These are phyloP conservation scores for Ceratobasidium sp. DNA, from an alignment of 1,284 basidiomycete genomes.

Conservation along the genomic window DNA sequence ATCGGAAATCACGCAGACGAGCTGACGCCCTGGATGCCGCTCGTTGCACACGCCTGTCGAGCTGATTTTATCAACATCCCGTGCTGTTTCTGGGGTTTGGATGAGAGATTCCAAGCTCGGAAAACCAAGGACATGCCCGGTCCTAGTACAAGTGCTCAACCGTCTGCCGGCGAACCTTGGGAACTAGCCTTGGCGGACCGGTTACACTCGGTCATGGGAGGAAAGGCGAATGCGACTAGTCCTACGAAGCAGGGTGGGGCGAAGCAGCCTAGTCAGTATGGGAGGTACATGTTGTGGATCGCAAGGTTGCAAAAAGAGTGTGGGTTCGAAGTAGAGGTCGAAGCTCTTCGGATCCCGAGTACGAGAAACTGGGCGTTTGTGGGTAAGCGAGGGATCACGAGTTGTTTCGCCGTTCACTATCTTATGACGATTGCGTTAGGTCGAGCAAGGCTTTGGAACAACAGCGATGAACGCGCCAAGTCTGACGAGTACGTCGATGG, in stretches of 20 bases:
- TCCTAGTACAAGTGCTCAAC: conserved; percentile 52
- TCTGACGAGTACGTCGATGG: conserved; percentile 45
- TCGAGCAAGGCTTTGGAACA: conserved; percentile 38
- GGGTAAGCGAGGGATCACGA: no score
- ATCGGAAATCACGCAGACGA: conserved; percentile 98
- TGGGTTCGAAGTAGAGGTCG: conserved; percentile 89
- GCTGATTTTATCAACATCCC: conserved; percentile 89
- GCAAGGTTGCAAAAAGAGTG: conserved; percentile 70
- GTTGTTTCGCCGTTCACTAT: neutral
- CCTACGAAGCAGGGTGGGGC: conserved; percentile 43
- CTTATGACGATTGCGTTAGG: conserved; percentile 40
- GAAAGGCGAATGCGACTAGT: conserved; percentile 46
- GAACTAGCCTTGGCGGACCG: conserved; percentile 47
- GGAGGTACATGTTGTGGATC: conserved; percentile 78
- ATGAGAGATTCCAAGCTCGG: conserved; percentile 57
- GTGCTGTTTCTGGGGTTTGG: conserved; percentile 86
- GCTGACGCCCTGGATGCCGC: conserved; percentile 87
- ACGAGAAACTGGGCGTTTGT: conserved; percentile 93
- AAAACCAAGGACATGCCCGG: conserved; percentile 29
- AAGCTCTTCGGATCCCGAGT: conserved; percentile 87
- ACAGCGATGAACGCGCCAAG: conserved; percentile 31
- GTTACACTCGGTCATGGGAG: conserved; percentile 50
- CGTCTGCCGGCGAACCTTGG: conserved; percentile 2
- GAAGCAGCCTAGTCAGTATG: conserved; percentile 30
- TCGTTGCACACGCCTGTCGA: conserved; percentile 70